These are phyloP conservation scores for Coemansia sp. DNA, from an alignment of 192 early-diverging fungal species.

Conservation along the genomic window DNA sequence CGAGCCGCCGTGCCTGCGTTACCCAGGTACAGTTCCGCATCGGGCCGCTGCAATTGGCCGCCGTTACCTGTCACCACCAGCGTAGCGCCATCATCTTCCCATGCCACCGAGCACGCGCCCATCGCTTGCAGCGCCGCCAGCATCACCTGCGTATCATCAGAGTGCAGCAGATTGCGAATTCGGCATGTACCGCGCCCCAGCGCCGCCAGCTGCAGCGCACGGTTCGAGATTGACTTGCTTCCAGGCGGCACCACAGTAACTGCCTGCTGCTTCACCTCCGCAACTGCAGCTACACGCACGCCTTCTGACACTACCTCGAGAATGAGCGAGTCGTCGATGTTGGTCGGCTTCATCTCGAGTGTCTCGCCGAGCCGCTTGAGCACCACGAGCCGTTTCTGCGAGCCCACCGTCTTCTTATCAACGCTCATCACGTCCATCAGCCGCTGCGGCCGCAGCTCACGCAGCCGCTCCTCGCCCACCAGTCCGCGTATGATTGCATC, in stretches of 20 bases:
- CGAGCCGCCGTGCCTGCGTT: conserved; percentile 97
- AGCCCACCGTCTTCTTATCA: conserved; percentile 95
- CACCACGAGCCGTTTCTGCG: conserved; percentile 88
- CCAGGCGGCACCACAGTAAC: conserved; percentile 72
- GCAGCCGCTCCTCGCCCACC: conserved; percentile 63
- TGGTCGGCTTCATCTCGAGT: conserved; percentile 76
- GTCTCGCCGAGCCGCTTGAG: conserved; percentile 82
- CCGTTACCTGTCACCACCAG: conserved; percentile 79
- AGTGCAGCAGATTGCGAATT: conserved; percentile 85
- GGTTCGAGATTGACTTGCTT: conserved; percentile 97
- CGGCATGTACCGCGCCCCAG: conserved; percentile 79
- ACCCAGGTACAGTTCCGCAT: conserved; percentile 84
- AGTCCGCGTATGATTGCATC: conserved; percentile 71
- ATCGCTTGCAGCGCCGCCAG: conserved; percentile 85
- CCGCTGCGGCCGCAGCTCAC: conserved; percentile 67
- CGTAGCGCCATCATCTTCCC: conserved; percentile 91
- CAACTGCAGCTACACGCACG: conserved; percentile 65
- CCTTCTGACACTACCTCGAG: conserved; percentile 77
- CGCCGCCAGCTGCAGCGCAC: conserved; percentile 88
- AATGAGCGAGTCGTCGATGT: conserved; percentile 84
- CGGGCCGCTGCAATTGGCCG: conserved; percentile 73
- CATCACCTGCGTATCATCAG: conserved; percentile 99
- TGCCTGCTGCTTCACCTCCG: conserved; percentile 7
- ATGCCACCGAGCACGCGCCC: conserved; percentile 79
- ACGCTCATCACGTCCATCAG: conserved; percentile 90